phyloP scores from a whole-genome alignment of 768 basidiomycete species.

The Leccinellum rugosiceps region DNA sequence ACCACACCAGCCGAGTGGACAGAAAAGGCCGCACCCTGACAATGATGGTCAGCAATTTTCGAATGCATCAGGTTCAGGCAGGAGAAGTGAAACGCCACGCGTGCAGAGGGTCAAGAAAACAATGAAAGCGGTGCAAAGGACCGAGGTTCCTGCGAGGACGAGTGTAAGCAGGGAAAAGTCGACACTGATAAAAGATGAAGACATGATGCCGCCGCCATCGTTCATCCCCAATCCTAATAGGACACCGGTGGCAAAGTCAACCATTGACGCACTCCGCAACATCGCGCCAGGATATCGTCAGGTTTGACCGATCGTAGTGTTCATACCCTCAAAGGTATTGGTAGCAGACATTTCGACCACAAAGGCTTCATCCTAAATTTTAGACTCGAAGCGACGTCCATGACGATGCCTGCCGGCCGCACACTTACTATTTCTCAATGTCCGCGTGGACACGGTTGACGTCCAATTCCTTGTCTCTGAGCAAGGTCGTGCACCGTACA shows the following conservation, averaged over 20 bases:
- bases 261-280: too few relatives aligned
- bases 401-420: too few relatives aligned
- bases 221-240: conserved; percentile 15
- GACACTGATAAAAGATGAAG: conserved; percentile 17
- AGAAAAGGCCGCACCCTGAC: conserved; percentile 21
- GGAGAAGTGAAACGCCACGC: conserved; percentile 36
- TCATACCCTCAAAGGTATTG: too few relatives aligned
- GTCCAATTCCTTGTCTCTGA: too few relatives aligned
- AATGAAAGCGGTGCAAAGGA: conserved; percentile 35
- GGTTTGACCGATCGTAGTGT: too few relatives aligned
- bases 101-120: conserved; percentile 45
- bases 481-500: too few relatives aligned
- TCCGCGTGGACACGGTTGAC: too few relatives aligned
- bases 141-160: conserved; percentile 17
- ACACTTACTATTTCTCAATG: too few relatives aligned
- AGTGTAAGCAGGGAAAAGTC: conserved; percentile 15
- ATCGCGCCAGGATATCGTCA: too few relatives aligned
- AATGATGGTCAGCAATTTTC: conserved; percentile 30
- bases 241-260: background rate
- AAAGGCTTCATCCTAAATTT: too few relatives aligned
- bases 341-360: too few relatives aligned
- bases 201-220: conserved; percentile 41
- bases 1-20: conserved; percentile 9
- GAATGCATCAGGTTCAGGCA: conserved; percentile 15
- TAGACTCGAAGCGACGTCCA: too few relatives aligned